Evolutionary conservation across 441 rosid genomes (phyloP).

Genomic region (Eutrema salsugineum): DNA sequence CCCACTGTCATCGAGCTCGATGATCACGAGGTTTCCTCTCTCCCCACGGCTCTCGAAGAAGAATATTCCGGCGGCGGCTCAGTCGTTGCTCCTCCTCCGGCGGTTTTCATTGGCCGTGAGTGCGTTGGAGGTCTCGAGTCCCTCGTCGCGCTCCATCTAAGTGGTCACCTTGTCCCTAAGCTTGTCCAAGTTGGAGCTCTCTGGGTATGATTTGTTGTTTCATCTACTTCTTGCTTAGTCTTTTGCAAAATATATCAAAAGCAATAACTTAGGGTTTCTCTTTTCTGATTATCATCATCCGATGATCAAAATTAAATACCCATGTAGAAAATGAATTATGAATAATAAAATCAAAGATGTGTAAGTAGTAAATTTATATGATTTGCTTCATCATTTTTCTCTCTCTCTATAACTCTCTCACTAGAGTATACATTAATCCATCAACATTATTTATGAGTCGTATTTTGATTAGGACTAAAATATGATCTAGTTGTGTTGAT

Average conservation of each 20-base stretch:
- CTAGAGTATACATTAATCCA: constrained; percentile 3
- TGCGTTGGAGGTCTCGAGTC: constrained; percentile 87
- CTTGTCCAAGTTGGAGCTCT: constrained; percentile 83
- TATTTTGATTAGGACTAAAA: constrained; percentile 6
- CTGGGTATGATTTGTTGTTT: constrained; percentile 50
- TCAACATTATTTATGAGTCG: constrained; percentile 4
- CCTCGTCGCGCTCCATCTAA: constrained; percentile 78
- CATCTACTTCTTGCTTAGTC: not conserved
- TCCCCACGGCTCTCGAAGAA: constrained; percentile 24
- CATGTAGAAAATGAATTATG: constrained; percentile 28
- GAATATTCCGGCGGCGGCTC: constrained; percentile 25
- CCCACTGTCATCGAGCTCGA: constrained; percentile 98
- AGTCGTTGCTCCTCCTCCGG: constrained; percentile 38
- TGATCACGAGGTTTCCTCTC: constrained; percentile 74
- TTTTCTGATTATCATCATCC: constrained; percentile 18
- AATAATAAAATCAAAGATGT: constrained; percentile 19
- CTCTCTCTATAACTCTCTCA: not conserved
- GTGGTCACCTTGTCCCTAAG: constrained; percentile 87
- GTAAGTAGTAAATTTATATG: constrained; percentile 17
- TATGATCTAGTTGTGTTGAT: constrained; percentile 8
- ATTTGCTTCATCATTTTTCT: constrained; percentile 9
- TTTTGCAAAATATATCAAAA: constrained; percentile 17
- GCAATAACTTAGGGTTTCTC: constrained; percentile 15
- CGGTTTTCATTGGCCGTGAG: constrained; percentile 77
- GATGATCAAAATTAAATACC: constrained; percentile 17